A percentile compares a stretch with the other conserved stretches of the same genome.
Conservation (phyloP, 2,329 filamentous ascomycete genomes). For the Alternaria viburni region DNA sequence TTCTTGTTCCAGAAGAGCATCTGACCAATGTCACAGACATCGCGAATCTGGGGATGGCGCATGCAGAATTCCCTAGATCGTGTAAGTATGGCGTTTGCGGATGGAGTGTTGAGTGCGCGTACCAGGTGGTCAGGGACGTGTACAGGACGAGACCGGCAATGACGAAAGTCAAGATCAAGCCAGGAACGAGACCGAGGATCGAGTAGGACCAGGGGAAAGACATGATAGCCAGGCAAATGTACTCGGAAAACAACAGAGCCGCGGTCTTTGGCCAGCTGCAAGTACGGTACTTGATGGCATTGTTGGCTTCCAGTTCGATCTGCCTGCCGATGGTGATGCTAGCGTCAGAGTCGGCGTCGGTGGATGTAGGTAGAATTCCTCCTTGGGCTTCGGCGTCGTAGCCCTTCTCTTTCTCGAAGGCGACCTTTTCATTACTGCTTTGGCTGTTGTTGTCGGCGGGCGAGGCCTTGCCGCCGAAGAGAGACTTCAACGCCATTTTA, state of each 20-base stretch:
- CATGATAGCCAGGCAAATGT: slow-evolving; percentile 93
- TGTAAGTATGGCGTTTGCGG: slow-evolving; percentile 9
- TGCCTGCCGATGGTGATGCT: slow-evolving; percentile 66
- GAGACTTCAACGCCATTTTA: slow-evolving; percentile 59
- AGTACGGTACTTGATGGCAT: slow-evolving; percentile 88
- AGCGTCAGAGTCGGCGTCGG: slow-evolving; percentile 45
- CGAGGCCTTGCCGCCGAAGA: slow-evolving; percentile 31
- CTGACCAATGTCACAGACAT: slow-evolving; percentile 95
- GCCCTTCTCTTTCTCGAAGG: slow-evolving; percentile 20
- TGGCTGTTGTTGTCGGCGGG: slow-evolving; percentile 20
- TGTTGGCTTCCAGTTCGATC: slow-evolving; percentile 75
- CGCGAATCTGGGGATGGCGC: slow-evolving; percentile 86
- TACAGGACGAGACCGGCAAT: slow-evolving; percentile 82
- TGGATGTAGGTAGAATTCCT: slow-evolving; percentile 47
- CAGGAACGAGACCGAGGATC: slow-evolving; percentile 83
- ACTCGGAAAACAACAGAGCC: slow-evolving; percentile 89
- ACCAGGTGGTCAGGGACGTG: slow-evolving; percentile 74
- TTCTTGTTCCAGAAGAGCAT: slow-evolving; percentile 88
- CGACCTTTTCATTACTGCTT: slow-evolving; percentile 21
- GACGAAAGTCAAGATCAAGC: slow-evolving; percentile 80
- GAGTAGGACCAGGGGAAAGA: slow-evolving; percentile 95
- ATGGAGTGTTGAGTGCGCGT: slow-evolving; percentile 28
- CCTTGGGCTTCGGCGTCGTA: slow-evolving; percentile 41
- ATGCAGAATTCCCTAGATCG: slow-evolving; percentile 82
- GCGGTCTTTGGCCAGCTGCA: slow-evolving; percentile 97